Evolutionary conservation across 768 basidiomycete species (phyloP), one percentile per base, ranked within the genome.

Genomic region (Suillus lakei): DNA sequence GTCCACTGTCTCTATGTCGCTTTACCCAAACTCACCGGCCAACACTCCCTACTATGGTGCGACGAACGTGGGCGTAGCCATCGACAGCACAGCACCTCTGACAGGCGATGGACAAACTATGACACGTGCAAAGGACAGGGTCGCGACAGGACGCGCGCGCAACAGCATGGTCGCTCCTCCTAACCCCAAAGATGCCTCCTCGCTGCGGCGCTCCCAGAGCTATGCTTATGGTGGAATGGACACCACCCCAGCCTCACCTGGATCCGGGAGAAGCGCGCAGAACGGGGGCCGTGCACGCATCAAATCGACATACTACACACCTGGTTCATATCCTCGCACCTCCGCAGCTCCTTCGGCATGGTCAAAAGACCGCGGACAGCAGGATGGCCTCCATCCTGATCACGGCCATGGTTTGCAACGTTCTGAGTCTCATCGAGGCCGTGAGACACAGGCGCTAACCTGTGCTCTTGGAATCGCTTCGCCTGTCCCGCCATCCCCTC

Each of bases 251-350:
- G 63, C 54, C 63, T 75, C 63, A 54, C 67, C 50, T 64, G 69
- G 69, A 74, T 71, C 50, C 1, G 70, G 72, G 58, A 63, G 64
- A 46, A 67, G 50, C 3, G 70, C 70, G 34, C 74, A 73, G 59
- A 77, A 70, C 56, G 86, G 84, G 63, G 87, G 90, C 44, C 86
- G 91, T 43, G 85, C 84, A 55, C 85, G 85, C 41, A 88, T 91
- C 68, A 89, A 91, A 73, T 90, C 90, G 10, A 83, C 89, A 7
- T 90, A 92, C 70, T 87, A 86, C 64, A 83, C 85, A 10, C 81
- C 84, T 5, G 82, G 85, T 7, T 74, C 81, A 44, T 84, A 86
- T 75, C 83, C 84, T 71, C 87, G 87, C 48, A 79, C 80, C 32
- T 89, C 89, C 16, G 78, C 80, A 23, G 76, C 83, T 50, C 79